Evolutionary conservation across 2,329 filamentous ascomycete species (phyloP), one percentile per base, ranked within the genome.

Genomic region (Xylaria sp.): DNA sequence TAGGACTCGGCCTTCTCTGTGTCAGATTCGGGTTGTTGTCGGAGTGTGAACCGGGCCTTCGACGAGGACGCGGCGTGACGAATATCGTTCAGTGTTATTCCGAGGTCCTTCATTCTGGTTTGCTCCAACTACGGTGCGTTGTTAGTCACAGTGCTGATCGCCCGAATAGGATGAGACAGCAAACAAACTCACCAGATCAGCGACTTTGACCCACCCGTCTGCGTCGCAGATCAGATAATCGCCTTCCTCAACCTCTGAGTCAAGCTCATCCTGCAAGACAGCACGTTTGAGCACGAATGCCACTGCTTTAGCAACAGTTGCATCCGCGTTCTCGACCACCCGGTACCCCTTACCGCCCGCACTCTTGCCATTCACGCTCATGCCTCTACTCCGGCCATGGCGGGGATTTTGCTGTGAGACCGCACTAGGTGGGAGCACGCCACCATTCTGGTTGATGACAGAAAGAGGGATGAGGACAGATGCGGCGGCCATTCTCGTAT

Each of bases 201-300:
- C 72, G 35, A 77, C 74, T 43, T 71, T 69, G 27, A 79, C 74
- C 77, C 78, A 80, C 41, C 78, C 78, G 35, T 80, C 76, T 19
- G 72, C 66, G 54, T 78, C 73, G 21, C 74, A 74, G 31, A 77
- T 70, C 21, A 79, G 64, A 37, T 70, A 70, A 49, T 72, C 72
- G 3, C 48, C 54, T 46, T 71, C 67, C 5, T 75, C 71, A 4
- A 70, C 68, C 3, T 70, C 71, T 6, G 73, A 68, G 27, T 76
- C 77, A 48, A 75, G 71, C 51, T 78, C 75, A 21, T 74, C 71
- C 48, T 71, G 73, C 62, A 73, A 67, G 29, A 76, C 71, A 17
- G 75, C 76, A 37, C 77, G 73, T 71, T 79, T 80, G 53, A 81
- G 66, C 27, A 79, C 73, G 63, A 78, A 79, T 53, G 71, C 71